Evolutionary conservation across 257 asterid genomes (phyloP), one percentile per base, ranked within the genome.

Genomic region (Echium plantagineum): DNA sequence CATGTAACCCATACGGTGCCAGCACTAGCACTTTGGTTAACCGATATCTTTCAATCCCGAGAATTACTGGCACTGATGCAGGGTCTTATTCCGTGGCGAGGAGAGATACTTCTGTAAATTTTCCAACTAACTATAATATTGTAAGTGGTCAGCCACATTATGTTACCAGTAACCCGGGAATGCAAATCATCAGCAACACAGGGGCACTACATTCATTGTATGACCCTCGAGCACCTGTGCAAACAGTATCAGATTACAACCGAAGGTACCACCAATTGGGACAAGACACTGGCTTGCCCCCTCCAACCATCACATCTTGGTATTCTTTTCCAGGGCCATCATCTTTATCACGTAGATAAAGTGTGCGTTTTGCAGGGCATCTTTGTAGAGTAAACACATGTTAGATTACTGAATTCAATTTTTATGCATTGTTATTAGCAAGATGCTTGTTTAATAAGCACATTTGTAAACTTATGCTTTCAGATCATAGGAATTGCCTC

Each of bases 11-110:
- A 58, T 84, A 83, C 38, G 85, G 72, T 49, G 89, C 85, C 55
- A 74, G 74, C 77, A 87, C 89, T 58, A 55, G 81, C 53, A 69
- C 85, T 42, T 55, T 90, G 79, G 95, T 91, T 5, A 82, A 83
- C 53, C 79, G 85, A 4, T 87, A 83, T 70, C 82, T 85, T 15
- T 19, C 82, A 9, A 59, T 77, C 57, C 83, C 96, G 1, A 68
- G 71, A 69, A 57, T 30, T 7, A 30, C 48, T 7, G 67, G 61
- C 20, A 31, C 64, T 15, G 73, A 79, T 47, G 58, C 76, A 21
- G 80, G 72, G 62, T 53, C 75, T 15, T 71, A 77, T 64, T 72
- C 69, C 30, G 63, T 24, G 4, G 3, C 55, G 6, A 72, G 77
- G 28, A 70, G 74, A 60, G 87, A 69, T 24, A 71, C 72, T 13